These are phyloP conservation scores for Neurospora sp. DNA, from an alignment of 495 filamentous ascomycete genomes.

Conservation along the genomic window DNA sequence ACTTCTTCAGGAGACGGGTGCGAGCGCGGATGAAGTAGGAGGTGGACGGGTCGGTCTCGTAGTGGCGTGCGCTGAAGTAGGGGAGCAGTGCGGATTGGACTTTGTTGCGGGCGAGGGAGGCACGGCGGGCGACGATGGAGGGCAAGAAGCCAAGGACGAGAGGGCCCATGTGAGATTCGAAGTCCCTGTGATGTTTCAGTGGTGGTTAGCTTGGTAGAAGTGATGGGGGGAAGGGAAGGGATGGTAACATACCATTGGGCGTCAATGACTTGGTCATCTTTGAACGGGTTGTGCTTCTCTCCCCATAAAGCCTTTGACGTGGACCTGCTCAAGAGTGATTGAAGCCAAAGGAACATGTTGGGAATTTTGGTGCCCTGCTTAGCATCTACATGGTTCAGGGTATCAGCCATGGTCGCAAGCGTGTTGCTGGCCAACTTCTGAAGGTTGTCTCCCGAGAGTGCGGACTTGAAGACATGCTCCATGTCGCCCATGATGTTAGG, in stretches of 20 bases:
- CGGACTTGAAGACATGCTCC: constrained; percentile 4
- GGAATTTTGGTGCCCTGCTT: background rate
- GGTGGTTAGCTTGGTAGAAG: constrained; percentile 5
- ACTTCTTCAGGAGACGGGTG: background rate
- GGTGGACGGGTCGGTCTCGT: background rate
- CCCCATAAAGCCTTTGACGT: constrained; percentile 22
- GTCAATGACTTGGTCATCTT: constrained; percentile 13
- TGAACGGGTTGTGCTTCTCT: constrained; percentile 13
- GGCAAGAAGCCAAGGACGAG: constrained; percentile 20
- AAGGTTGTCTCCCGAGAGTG: constrained; percentile 2
- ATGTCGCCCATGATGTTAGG: constrained; percentile 1
- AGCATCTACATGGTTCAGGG: background rate
- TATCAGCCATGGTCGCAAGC: constrained; percentile 1
- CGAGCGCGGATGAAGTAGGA: constrained; percentile 1
- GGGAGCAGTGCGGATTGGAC: constrained; percentile 5
- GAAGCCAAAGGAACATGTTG: constrained; percentile 22
- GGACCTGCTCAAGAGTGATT: constrained; percentile 17
- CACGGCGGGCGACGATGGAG: constrained; percentile 20
- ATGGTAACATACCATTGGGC: constrained; percentile 6
- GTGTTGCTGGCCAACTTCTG: constrained; percentile 3
- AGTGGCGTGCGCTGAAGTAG: constrained; percentile 5
- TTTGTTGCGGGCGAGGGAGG: constrained; percentile 11
- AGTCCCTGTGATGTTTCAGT: constrained; percentile 3
- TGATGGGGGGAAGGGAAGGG: background rate
- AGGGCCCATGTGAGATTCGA: constrained; percentile 19